Conservation (phyloP, 805 yeast genomes). For the Metschnikowia bowlesiae region DNA sequence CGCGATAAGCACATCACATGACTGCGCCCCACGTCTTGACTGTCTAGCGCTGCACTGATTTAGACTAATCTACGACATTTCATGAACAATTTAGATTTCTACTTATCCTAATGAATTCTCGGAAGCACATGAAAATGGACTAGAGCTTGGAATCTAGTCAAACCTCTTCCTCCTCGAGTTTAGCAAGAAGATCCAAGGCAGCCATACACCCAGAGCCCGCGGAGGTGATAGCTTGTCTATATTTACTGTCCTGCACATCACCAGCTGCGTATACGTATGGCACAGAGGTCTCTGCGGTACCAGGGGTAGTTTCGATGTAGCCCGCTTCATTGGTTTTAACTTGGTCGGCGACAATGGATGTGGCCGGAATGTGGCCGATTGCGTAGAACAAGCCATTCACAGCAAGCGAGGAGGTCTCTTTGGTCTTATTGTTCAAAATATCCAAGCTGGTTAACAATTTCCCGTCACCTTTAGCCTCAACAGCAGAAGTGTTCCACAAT, state of each 20-base stretch:
- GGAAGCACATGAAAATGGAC: background rate
- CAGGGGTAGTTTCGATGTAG: slow-evolving; percentile 85
- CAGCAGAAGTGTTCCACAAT: slow-evolving; percentile 76
- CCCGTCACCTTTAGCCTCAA: slow-evolving; percentile 93
- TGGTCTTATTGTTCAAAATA: slow-evolving; percentile 68
- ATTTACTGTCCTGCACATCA: slow-evolving; percentile 94
- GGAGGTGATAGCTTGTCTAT: slow-evolving; percentile 98
- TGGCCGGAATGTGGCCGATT: slow-evolving; percentile 96
- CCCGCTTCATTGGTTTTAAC: slow-evolving; percentile 83
- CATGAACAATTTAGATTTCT: too few species aligned
- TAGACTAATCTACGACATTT: too few species aligned
- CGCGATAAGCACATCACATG: background rate
- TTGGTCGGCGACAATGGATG: slow-evolving; percentile 72
- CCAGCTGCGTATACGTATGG: slow-evolving; percentile 97
- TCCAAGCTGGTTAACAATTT: slow-evolving; percentile 63
- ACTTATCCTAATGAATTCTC: too few species aligned
- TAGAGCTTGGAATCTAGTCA: slow-evolving; percentile 12
- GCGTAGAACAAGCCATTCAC: slow-evolving; percentile 96
- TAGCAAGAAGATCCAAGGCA: slow-evolving; percentile 69
- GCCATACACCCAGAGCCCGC: slow-evolving; percentile 99
- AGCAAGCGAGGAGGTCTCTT: slow-evolving; percentile 61
- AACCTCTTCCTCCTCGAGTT: slow-evolving; percentile 21
- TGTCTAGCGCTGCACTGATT: too few species aligned
- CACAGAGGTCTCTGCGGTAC: slow-evolving; percentile 79
- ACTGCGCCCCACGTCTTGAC: background rate